These are phyloP conservation scores for Rhododendron griersonianum DNA, from an alignment of 148 eudicot genomes.

Conservation along the genomic window DNA sequence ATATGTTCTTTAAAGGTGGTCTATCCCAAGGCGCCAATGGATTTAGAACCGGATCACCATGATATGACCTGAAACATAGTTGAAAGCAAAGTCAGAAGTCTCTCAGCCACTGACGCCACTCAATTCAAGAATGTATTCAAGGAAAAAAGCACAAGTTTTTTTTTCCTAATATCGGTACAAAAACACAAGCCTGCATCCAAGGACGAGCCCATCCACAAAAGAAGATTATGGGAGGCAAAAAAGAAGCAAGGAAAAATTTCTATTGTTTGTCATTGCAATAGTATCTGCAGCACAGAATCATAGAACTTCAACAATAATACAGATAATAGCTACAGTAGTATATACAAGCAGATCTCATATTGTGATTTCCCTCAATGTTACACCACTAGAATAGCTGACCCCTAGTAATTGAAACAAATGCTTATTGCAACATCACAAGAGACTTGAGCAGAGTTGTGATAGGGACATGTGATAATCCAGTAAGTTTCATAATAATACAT, in stretches of 20 bases:
- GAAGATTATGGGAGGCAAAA: neutral
- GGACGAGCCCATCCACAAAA: neutral
- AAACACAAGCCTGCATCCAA: neutral
- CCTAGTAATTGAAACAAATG: neutral
- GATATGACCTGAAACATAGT: slow-evolving; percentile 66
- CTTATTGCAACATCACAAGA: neutral
- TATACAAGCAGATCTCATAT: neutral
- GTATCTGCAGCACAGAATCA: neutral
- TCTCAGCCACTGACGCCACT: neutral
- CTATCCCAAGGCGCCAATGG: slow-evolving; percentile 96
- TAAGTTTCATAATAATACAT: neutral
- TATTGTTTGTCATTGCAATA: neutral
- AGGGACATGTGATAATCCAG: neutral
- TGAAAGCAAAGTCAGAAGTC: neutral
- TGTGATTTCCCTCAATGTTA: neutral
- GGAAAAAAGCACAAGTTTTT: neutral
- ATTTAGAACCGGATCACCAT: slow-evolving; percentile 79
- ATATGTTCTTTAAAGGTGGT: slow-evolving; percentile 90
- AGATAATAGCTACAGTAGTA: neutral
- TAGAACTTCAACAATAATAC: neutral
- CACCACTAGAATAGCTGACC: neutral
- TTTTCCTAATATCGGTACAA: neutral
- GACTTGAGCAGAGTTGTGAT: neutral
- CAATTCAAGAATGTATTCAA: neutral
- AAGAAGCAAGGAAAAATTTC: neutral